phyloP scores from a whole-genome alignment of 306 rosid species.

The Malus orientalis region DNA sequence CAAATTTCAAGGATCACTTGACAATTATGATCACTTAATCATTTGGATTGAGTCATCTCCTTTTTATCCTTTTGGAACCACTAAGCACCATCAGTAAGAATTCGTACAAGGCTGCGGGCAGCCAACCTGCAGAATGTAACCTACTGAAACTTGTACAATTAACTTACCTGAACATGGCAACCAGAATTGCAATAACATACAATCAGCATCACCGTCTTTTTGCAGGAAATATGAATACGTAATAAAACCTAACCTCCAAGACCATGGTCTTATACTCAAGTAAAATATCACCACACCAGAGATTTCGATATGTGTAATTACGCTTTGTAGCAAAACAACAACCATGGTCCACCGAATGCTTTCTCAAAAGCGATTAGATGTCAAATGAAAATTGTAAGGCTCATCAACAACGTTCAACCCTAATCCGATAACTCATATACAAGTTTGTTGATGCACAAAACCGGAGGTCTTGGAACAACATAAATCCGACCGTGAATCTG shows the following conservation, averaged over 20 bases:
- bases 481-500: no score
- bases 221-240: neutral
- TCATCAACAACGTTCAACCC: neutral
- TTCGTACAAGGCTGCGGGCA: neutral
- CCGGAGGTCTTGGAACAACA: no score
- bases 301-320: neutral
- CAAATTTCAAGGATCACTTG: neutral
- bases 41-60: neutral
- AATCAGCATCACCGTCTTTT: neutral
- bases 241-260: neutral
- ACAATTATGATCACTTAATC: neutral
- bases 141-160: neutral
- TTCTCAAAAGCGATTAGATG: neutral
- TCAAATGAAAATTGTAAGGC: neutral
- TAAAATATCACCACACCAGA: neutral
- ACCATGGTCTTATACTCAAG: neutral
- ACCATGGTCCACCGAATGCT: constrained; percentile 4
- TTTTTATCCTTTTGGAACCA: no score
- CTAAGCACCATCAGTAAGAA: no score
- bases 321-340: neutral
- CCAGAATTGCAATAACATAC: neutral
- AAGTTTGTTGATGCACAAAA: no score
- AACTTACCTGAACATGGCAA: neutral
- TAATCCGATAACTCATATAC: neutral
- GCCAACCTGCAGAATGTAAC: neutral